Evolutionary conservation across 768 basidiomycete species (phyloP).

Genomic region (Suillus lakei): DNA sequence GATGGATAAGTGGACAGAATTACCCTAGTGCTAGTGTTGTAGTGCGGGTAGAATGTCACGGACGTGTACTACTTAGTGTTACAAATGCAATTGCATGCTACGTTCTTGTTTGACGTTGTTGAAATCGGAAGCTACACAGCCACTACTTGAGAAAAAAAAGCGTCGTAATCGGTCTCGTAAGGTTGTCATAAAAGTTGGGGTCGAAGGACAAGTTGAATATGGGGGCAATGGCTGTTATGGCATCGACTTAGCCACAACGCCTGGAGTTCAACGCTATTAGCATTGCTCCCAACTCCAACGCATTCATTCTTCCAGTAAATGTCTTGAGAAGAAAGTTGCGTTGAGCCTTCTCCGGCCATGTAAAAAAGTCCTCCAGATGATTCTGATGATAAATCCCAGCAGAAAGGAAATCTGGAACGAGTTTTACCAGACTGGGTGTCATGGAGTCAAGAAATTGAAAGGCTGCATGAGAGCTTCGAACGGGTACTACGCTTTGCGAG

Average conservation of each 20-base stretch:
- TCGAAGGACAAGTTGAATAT: neutral
- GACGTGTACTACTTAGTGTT: neutral
- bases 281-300: neutral
- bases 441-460: slow-evolving; percentile 1
- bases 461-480: neutral
- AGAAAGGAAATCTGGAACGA: neutral
- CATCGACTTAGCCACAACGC: neutral
- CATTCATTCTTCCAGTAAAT: neutral
- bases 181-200: neutral
- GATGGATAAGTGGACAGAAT: neutral
- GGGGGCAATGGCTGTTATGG: neutral
- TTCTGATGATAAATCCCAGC: slow-evolving; percentile 4
- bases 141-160: neutral
- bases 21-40: neutral
- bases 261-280: neutral
- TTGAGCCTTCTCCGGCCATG: slow-evolving; percentile 1
- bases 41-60: neutral
- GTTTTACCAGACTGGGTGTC: neutral
- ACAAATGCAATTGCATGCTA: neutral
- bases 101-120: neutral
- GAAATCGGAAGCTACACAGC: neutral
- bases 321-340: slow-evolving; percentile 1
- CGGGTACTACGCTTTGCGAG: neutral
- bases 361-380: neutral
- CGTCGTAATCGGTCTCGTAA: neutral